Base-by-base conservation (phyloP, 225 moss, liverwort and hornwort species). In the Pseudisothecium myosuroides region DNA sequence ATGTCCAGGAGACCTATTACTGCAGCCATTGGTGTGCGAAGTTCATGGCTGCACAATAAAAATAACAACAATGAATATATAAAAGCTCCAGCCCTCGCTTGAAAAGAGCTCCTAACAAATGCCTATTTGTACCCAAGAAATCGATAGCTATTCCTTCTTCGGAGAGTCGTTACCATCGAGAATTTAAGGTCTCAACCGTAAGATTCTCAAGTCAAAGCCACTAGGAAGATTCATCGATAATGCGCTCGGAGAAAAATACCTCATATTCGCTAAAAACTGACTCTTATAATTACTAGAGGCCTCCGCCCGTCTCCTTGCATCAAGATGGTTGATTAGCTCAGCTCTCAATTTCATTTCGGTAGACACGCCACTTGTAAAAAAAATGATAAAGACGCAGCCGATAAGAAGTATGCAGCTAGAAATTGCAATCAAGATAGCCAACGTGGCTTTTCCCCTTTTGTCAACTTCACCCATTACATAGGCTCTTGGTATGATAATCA, bases 11-110 rank as follows among this genome's bases (percentile, higher is more conserved):
- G 96, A 86, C 97, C 97, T 27, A 98, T 96, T 34, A 98, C 92
- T 61, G 96, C 96, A 90, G 97, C 97, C 97, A 98, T 98, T 49
- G 97, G 97, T 76, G 97, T 98, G 37, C 97, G 96, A 79, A 98
- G 96, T 87, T 98, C 97, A 89, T 98, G 97, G 67, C 97, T 98
- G 94, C 93, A 92, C 56, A 80, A 26, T 59, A 41, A 77, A 50
- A 83, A n/a, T 49, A 76, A 77, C 24, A 86, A 62, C 19, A 60
- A 54, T 36, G 71, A 82, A 52, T 81, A 20, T 26, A 59, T 31
- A 24, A 69, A 18, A 83, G 2, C 31, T 60, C 45, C 54, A 50
- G 45, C 36, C 12, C 65, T 84, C 62, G 75, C 54, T 64, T 80
- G n/a, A 52, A 60, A 80, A 76, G 69, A 77, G 59, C 21, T 83